Evolutionary conservation across 2,329 filamentous ascomycete genomes (phyloP), one percentile per base, ranked within the genome.

Genomic region (Beauveria rudraprayagi): DNA sequence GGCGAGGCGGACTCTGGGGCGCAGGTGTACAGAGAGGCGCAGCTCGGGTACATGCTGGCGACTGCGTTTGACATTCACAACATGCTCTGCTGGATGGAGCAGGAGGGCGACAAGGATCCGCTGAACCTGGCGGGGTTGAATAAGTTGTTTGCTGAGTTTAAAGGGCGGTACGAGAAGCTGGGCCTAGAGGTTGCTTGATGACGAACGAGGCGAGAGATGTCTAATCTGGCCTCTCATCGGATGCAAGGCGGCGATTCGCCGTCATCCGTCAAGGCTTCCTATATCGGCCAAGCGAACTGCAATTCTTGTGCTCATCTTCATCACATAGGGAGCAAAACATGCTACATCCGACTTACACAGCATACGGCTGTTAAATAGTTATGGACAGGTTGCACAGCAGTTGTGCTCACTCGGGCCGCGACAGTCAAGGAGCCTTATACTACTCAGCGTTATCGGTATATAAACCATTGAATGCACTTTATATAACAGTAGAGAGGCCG

Each of bases 41-140:
- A 63, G 59, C 60, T 57, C 22, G 64, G 64, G 14, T 65, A 61
- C 40, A 30, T 64, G 63, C 57, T 66, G 52, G 65, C 65, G 14
- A 61, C 61, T 14, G 47, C 65, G 9, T 66, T 66, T 62, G 65
- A 66, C 28, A 56, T 65, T 22, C 65, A 66, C 54, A 64, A 64
- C 48, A 66, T 66, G 64, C 59, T 65, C n/a, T 61, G 58, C 50
- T 65, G 52, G 28, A 66, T 64, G 61, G 47, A 61, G 17, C 28
- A 62, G 10, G 30, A 34, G 44, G 44, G 24, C 2, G 59, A 63
- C 14, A 58, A 52, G 37, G 63, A 65, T 41, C 60, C 62, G 19
- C 24, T 65, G 55, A 56, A 65, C 26, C 26, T 63, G 5, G 16
- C 34, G 28, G 62, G 63, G 2, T 30, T 66, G 28, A 65, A 63